Percentiles rank a stretch among this genome's conserved stretches.
These are phyloP conservation scores for Colletotrichum sp. DNA, from an alignment of 2,329 filamentous ascomycete genomes.

Conservation along the genomic window DNA sequence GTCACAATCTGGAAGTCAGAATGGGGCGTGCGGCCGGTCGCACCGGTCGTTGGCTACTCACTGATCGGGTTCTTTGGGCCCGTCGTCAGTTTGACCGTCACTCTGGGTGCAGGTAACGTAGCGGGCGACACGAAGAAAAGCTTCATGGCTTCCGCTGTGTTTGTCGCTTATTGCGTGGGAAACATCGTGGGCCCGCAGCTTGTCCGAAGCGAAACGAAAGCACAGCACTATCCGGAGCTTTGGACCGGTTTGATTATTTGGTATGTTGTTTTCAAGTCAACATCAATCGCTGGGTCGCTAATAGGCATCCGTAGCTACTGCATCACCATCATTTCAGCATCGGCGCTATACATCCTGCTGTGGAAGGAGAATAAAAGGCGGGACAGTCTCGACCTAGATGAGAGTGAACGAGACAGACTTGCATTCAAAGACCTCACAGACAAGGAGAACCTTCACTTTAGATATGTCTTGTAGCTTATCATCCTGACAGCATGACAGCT, in stretches of 20 bases:
- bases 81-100: conserved; percentile 47
- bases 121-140: conserved; percentile 66
- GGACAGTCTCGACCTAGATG: background rate
- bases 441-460: background rate
- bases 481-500: background rate
- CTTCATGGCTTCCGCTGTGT: conserved; percentile 62
- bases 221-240: conserved; percentile 58
- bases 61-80: conserved; percentile 64
- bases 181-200: conserved; percentile 65
- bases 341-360: background rate
- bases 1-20: conserved; percentile 62
- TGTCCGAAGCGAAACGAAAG: conserved; percentile 55
- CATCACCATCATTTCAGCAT: background rate
- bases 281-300: background rate
- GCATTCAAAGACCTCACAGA: background rate
- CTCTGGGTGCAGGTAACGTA: conserved; percentile 47
- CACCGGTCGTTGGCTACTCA: conserved; percentile 61
- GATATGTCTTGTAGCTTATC: background rate
- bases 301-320: background rate
- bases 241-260: conserved; percentile 63
- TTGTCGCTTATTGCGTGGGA: conserved; percentile 63
- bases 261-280: conserved; percentile 29
- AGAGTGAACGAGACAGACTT: background rate
- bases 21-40: conserved; percentile 55
- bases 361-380: background rate